Conservation (phyloP, 352 stramenopile species). For the Halophytophthora batemanensis region DNA sequence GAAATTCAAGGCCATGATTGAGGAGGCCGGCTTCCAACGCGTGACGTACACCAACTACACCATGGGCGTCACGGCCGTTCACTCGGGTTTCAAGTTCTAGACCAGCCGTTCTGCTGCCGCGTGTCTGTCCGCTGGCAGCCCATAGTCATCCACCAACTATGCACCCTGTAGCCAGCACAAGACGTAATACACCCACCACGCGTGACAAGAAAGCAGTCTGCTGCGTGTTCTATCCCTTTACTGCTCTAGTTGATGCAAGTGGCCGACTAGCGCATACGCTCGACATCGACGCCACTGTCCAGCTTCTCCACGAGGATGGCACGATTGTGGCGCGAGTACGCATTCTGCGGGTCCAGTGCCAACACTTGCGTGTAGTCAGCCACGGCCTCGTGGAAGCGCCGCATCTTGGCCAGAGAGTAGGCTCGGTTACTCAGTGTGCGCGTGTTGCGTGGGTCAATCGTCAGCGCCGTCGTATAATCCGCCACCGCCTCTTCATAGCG, state of each 20-base stretch:
- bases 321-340: conserved; percentile 84
- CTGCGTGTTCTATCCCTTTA: too few relatives aligned
- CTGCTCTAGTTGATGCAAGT: neutral
- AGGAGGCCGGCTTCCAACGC: conserved; percentile 91
- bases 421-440: conserved; percentile 83
- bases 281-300: conserved; percentile 43
- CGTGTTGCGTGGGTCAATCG: conserved; percentile 72
- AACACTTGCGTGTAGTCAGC: conserved; percentile 80
- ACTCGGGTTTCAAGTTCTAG: conserved; percentile 96
- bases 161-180: too few relatives aligned
- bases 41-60: conserved; percentile 97
- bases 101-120: neutral
- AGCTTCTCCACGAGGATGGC: conserved; percentile 79
- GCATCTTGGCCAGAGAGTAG: conserved; percentile 86
- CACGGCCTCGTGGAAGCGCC: conserved; percentile 52
- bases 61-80: conserved; percentile 95
- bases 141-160: too few relatives aligned
- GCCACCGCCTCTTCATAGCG: conserved; percentile 62
- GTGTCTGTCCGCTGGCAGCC: too few relatives aligned
- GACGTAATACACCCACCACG: too few relatives aligned
- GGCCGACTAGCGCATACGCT: conserved; percentile 7
- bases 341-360: conserved; percentile 61
- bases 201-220: too few relatives aligned
- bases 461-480: conserved; percentile 74
- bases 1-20: conserved; percentile 93